Evolutionary conservation across 805 yeast genomes (phyloP), one percentile per base, ranked within the genome.

Genomic region (Pichia nakasei): DNA sequence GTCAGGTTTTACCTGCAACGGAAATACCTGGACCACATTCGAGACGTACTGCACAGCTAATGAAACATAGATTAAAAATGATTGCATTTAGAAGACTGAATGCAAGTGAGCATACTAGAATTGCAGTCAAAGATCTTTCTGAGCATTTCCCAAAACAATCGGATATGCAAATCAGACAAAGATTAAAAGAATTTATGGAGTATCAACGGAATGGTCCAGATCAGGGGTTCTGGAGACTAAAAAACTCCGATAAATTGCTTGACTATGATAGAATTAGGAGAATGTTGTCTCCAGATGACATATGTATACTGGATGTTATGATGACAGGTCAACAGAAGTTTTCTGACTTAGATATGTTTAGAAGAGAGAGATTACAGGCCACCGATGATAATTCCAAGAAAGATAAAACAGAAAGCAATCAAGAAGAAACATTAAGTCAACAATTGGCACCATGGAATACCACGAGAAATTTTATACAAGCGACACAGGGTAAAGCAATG

Each of bases 21-120:
- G 96, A 87, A 56, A 82, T 93, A 29, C 98, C 98, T 0, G 97
- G 97, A 1, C 98, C 98, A 2, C 96, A 93, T 59, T 87, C 97
- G 1, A 76, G 98, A 61, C 88, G 87, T 55, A 97, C 89, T 20
- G 89, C 97, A 1, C 82, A 96, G 3, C 89, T 95, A 21, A 79
- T 88, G 35, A 89, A 91, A 55, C 89, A 88, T 57, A 72, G 98
- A 49, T 67, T 93, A 51, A 88, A 85, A 61, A 89, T 93, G 96
- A 80, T 93, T 53, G 97, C 88, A 2, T 91, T 77, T 56, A 75
- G 97, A 42, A 85, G 88, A 0, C 68, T 93, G 63, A 86, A 88
- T 60, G 77, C 80, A 48, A 80, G 75, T 38, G 83, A 83, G 3
- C 75, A 78, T 32, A 79, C 83, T 34, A 70, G 97, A 32, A 70